Percentiles rank a stretch among this genome's conserved stretches.
phyloP scores from a whole-genome alignment of 78 protist species.

The Dictyostelium brefeldianum region DNA sequence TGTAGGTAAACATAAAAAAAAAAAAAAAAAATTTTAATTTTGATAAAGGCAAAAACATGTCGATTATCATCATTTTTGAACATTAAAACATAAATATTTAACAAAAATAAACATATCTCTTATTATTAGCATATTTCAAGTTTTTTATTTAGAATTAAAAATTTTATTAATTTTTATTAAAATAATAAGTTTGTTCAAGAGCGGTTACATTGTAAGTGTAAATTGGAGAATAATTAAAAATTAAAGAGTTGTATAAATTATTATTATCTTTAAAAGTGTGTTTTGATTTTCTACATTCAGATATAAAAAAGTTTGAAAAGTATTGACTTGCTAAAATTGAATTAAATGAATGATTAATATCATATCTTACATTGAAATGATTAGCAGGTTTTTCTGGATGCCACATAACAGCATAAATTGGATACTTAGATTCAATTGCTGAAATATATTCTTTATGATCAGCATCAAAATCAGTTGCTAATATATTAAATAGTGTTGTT shows the following conservation, averaged over 20 bases:
- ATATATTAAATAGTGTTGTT: slow-evolving; percentile 41
- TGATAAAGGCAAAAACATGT: no score
- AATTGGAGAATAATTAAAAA: slow-evolving; percentile 76
- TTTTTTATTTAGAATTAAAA: no score
- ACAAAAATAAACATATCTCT: no score
- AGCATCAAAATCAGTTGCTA: slow-evolving; percentile 83
- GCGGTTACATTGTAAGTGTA: neutral
- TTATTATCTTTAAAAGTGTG: slow-evolving; percentile 34
- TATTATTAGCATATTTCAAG: no score
- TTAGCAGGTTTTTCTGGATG: slow-evolving; percentile 91
- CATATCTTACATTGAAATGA: slow-evolving; percentile 78
- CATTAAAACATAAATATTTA: no score
- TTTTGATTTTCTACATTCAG: slow-evolving; percentile 61
- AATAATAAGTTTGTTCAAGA: neutral
- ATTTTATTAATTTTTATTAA: neutral
- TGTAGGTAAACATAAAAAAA: no score
- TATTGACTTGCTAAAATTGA: slow-evolving; percentile 76
- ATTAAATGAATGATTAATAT: slow-evolving; percentile 48
- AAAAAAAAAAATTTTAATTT: no score
- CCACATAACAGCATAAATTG: slow-evolving; percentile 90
- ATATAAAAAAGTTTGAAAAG: slow-evolving; percentile 70
- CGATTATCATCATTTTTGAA: no score
- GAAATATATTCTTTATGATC: slow-evolving; percentile 84
- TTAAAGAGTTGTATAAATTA: neutral
- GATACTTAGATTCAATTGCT: slow-evolving; percentile 83